Percentiles rank a stretch among this genome's conserved stretches.
Conservation (phyloP, 1,139 yeast species). For the Sporopachydermia cereana region DNA sequence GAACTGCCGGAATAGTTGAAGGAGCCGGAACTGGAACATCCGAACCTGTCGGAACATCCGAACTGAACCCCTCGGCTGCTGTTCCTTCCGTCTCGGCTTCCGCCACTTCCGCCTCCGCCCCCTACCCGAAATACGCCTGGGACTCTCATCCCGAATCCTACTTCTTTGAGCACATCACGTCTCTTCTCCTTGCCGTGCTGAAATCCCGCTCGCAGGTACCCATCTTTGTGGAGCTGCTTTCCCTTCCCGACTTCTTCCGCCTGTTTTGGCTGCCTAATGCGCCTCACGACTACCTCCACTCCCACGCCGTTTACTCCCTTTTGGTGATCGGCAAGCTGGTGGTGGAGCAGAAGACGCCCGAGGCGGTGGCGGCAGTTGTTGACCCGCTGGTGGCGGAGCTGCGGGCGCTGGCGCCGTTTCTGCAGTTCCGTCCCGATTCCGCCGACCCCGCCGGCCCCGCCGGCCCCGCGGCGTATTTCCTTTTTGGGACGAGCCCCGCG, state of each 20-base stretch:
- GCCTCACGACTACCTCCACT: slow-evolving; percentile 26
- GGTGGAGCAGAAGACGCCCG: slow-evolving; percentile 5
- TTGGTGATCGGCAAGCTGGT: slow-evolving; percentile 11
- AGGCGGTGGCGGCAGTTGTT: slow-evolving; percentile 20
- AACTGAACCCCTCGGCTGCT: not conserved
- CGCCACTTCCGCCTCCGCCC: no score
- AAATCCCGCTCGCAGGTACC: slow-evolving; percentile 4
- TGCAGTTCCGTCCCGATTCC: not conserved
- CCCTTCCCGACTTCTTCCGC: slow-evolving; percentile 18
- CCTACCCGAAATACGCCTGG: slow-evolving; percentile 30
- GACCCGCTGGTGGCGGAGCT: slow-evolving; percentile 22
- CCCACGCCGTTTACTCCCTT: slow-evolving; percentile 20
- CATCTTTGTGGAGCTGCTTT: slow-evolving; percentile 7
- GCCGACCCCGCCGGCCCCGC: not conserved
- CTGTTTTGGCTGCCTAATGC: slow-evolving; percentile 19
- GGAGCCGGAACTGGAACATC: no score
- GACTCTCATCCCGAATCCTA: slow-evolving; percentile 34
- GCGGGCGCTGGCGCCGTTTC: not conserved
- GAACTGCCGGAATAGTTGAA: no score
- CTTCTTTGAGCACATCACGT: slow-evolving; percentile 35
- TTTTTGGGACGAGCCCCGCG: not conserved
- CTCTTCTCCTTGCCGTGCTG: slow-evolving; percentile 24
- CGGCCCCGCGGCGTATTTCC: not conserved
- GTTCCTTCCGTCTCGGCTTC: not conserved
- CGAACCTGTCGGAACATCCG: no score